Conservation (phyloP, 306 rosid genomes). For the Sechiopsis laciniata region DNA sequence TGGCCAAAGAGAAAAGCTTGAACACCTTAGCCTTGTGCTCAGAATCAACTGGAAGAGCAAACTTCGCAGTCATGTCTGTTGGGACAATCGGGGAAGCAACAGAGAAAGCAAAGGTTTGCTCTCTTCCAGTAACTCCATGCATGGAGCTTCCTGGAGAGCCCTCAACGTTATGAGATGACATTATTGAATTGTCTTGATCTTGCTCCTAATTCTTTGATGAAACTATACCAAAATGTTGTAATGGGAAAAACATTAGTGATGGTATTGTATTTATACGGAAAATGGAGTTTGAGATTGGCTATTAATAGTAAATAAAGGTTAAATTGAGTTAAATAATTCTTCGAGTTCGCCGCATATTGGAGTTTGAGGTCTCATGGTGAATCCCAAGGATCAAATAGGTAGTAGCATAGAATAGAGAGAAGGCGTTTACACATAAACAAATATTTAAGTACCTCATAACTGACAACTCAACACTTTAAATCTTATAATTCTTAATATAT, state of each 20-base stretch:
- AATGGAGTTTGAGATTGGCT: too few species aligned
- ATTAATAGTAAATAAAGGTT: too few species aligned
- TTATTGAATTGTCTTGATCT: too few species aligned
- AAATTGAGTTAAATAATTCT: background rate
- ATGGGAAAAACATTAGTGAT: too few species aligned
- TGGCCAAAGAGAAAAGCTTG: constrained; percentile 62
- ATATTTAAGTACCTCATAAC: background rate
- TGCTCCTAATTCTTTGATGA: too few species aligned
- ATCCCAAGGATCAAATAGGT: constrained; percentile 45
- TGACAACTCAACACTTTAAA: background rate
- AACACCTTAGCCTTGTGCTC: constrained; percentile 76
- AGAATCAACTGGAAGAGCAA: constrained; percentile 64
- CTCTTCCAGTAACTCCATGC: constrained; percentile 89
- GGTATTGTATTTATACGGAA: constrained; percentile 32
- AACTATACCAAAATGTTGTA: too few species aligned
- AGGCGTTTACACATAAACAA: background rate
- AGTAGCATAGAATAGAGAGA: background rate
- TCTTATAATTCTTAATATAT: too few species aligned
- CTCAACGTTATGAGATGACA: constrained; percentile 16
- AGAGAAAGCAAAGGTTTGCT: constrained; percentile 53
- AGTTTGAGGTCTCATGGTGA: constrained; percentile 37
- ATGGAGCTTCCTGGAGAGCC: constrained; percentile 91
- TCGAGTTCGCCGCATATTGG: constrained; percentile 44
- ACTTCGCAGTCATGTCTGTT: constrained; percentile 56
- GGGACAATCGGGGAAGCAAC: constrained; percentile 72